A percentile compares a stretch with the other conserved stretches of the same genome.
Evolutionary conservation across 257 asterid genomes (phyloP).

Genomic region (Solanum phureja): DNA sequence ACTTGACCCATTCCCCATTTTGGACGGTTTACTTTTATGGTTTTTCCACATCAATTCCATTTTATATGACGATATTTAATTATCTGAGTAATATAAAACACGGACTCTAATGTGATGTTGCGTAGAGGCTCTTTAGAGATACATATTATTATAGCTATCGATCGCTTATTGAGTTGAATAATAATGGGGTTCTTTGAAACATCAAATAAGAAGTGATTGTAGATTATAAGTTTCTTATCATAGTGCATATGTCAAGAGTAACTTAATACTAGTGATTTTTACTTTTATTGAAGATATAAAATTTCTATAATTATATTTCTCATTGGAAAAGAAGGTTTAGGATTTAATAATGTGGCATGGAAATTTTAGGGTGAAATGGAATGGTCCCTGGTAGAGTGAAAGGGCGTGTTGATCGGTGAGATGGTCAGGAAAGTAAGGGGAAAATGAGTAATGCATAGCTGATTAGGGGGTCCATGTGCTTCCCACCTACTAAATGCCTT

Average conservation of each 20-base stretch:
- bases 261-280: too few relatives aligned
- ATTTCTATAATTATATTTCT: background rate
- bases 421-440: background rate
- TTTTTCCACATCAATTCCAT: background rate
- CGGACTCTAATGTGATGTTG: background rate
- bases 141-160: background rate
- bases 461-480: slow-evolving; percentile 5
- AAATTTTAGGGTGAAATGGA: background rate
- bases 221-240: too few relatives aligned
- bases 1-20: background rate
- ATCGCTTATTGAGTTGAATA: background rate
- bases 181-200: background rate
- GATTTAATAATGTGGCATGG: background rate
- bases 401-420: background rate
- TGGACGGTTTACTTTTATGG: background rate
- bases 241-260: too few relatives aligned
- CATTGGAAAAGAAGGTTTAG: background rate
- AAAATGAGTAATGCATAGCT: background rate
- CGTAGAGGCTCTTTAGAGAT: background rate
- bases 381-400: background rate
- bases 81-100: too few relatives aligned
- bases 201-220: background rate
- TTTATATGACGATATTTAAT: background rate
- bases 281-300: too few relatives aligned
- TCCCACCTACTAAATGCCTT: background rate